Conservation (phyloP, 352 stramenopile genomes). For the Phytopythium montanum region DNA sequence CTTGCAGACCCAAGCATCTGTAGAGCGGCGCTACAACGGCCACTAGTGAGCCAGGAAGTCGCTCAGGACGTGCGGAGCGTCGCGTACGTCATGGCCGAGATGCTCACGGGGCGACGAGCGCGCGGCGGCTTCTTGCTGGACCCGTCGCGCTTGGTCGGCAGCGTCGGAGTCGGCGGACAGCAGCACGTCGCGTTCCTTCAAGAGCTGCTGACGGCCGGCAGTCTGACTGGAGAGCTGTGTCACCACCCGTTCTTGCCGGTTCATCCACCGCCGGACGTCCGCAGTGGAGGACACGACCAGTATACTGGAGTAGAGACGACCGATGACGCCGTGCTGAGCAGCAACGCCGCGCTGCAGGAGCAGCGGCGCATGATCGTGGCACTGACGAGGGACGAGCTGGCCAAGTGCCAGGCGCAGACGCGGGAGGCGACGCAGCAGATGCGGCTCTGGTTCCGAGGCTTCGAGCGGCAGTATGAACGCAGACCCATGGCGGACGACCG, state of each 20-base stretch:
- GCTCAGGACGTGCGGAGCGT: slow-evolving; percentile 47
- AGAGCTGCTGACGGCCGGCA: slow-evolving; percentile 18
- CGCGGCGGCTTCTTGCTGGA: slow-evolving; percentile 26
- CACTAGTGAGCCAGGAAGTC: slow-evolving; percentile 5
- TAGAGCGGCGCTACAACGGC: slow-evolving; percentile 21
- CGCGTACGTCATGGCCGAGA: slow-evolving; percentile 55
- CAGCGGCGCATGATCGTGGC: slow-evolving; percentile 25
- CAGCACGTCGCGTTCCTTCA: slow-evolving; percentile 26
- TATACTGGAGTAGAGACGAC: not conserved
- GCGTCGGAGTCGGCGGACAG: slow-evolving; percentile 16
- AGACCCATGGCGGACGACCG: slow-evolving; percentile 35
- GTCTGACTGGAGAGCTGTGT: slow-evolving; percentile 9
- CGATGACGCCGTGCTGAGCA: not conserved
- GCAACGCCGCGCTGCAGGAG: slow-evolving; percentile 10
- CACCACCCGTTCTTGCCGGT: slow-evolving; percentile 16
- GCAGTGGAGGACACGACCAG: not conserved
- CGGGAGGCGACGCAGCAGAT: slow-evolving; percentile 36
- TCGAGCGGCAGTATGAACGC: slow-evolving; percentile 49
- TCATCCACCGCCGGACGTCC: not conserved
- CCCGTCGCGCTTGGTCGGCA: slow-evolving; percentile 21
- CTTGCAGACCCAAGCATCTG: slow-evolving; percentile 26
- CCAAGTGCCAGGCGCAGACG: slow-evolving; percentile 32
- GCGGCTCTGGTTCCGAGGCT: slow-evolving; percentile 41
- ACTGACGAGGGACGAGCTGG: slow-evolving; percentile 43
- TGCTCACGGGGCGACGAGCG: slow-evolving; percentile 47